These are phyloP conservation scores for Verticillium albo-atrum DNA, from an alignment of 2,329 filamentous ascomycete genomes.

Conservation along the genomic window DNA sequence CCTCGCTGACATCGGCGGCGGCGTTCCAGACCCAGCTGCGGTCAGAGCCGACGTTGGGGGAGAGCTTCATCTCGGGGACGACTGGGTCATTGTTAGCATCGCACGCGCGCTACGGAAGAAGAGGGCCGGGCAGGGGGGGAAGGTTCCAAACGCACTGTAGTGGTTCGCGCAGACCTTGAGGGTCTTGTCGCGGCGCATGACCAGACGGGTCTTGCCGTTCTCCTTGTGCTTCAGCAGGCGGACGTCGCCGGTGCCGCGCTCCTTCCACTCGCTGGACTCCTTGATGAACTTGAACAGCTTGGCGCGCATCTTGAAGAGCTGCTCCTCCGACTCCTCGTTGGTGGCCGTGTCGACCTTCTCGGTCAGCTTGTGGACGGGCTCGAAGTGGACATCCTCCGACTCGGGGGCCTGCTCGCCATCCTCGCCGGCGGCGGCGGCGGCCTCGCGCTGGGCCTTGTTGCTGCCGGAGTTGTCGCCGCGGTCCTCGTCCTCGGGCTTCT, in stretches of 20 bases:
- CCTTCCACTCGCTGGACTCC: constrained; percentile 94
- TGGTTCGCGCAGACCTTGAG: constrained; percentile 99
- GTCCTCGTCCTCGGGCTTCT: constrained; percentile 78
- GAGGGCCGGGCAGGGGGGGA: not conserved
- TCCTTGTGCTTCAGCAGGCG: constrained; percentile 97
- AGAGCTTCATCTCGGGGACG: constrained; percentile 97
- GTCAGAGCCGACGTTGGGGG: constrained; percentile 95
- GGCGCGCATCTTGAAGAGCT: constrained; percentile 98
- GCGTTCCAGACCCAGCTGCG: constrained; percentile 99
- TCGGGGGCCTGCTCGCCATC: constrained; percentile 77
- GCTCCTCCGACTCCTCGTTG: constrained; percentile 97
- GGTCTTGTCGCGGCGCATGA: constrained; percentile 99
- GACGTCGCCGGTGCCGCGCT: constrained; percentile 95
- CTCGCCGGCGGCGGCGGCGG: constrained; percentile 42
- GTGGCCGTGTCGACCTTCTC: constrained; percentile 97
- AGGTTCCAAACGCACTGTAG: constrained; percentile 67
- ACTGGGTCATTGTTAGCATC: constrained; percentile 47
- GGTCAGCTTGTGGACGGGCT: constrained; percentile 92
- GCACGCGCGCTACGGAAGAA: not conserved
- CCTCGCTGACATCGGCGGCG: constrained; percentile 95
- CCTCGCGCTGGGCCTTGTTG: constrained; percentile 71
- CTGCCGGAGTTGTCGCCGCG: constrained; percentile 85
- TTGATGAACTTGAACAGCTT: constrained; percentile 99
- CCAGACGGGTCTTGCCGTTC: constrained; percentile 93
- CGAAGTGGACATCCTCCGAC: constrained; percentile 92